Evolutionary conservation across 768 basidiomycete genomes (phyloP).

Genomic region (Daedalea quercina): DNA sequence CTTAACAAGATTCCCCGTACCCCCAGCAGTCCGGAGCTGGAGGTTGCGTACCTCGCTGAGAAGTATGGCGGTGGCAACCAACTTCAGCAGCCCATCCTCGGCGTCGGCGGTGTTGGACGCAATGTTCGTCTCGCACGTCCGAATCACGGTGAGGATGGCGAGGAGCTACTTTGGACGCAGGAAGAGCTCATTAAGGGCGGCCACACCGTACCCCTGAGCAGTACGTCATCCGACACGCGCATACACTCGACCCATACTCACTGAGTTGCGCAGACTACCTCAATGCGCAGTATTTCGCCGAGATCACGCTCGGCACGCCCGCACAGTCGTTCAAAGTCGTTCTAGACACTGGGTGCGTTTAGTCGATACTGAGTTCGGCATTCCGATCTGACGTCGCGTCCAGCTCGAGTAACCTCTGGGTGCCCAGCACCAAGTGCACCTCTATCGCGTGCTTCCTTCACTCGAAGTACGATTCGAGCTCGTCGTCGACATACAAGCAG

Average conservation of each 20-base stretch:
- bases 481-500: slow-evolving; percentile 80
- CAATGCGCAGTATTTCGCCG: slow-evolving; percentile 96
- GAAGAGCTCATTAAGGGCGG: slow-evolving; percentile 60
- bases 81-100: slow-evolving; percentile 57
- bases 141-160: slow-evolving; percentile 32
- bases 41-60: slow-evolving; percentile 83
- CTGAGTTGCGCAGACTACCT: slow-evolving; percentile 68
- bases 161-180: slow-evolving; percentile 78
- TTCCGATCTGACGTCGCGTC: slow-evolving; percentile 4
- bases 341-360: slow-evolving; percentile 78
- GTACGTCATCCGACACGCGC: slow-evolving; percentile 37
- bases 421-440: slow-evolving; percentile 73
- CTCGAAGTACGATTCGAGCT: slow-evolving; percentile 75
- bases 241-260: background rate
- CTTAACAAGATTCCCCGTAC: slow-evolving; percentile 75
- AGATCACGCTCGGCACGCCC: slow-evolving; percentile 79
- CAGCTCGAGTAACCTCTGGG: slow-evolving; percentile 92
- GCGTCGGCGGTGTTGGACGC: slow-evolving; percentile 69
- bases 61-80: slow-evolving; percentile 79
- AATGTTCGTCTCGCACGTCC: slow-evolving; percentile 38
- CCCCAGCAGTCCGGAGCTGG: slow-evolving; percentile 56
- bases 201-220: slow-evolving; percentile 83
- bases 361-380: background rate
- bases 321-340: slow-evolving; percentile 93
- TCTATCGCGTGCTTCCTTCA: slow-evolving; percentile 95